phyloP scores from a whole-genome alignment of 2,329 filamentous ascomycete species.

The Phialophora verrucosa region DNA sequence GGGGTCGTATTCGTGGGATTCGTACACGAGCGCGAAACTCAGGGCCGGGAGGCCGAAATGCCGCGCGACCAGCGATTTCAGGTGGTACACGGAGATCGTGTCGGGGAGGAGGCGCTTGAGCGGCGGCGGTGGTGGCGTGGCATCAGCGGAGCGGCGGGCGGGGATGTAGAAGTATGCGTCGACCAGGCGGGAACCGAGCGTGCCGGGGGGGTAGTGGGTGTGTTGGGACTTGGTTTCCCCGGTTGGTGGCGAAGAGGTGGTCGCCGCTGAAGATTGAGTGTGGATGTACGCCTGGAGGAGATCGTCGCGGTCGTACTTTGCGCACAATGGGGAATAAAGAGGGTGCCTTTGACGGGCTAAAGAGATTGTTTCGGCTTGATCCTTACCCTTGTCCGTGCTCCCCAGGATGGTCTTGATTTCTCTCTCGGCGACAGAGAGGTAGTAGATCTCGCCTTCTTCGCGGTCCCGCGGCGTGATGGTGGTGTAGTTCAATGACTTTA shows the following conservation, averaged over 20 bases:
- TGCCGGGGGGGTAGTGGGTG: slow-evolving; percentile 69
- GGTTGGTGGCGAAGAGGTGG: slow-evolving; percentile 42
- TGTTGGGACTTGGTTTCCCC: slow-evolving; percentile 26
- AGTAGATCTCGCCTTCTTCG: slow-evolving; percentile 89
- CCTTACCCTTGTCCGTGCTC: slow-evolving; percentile 41
- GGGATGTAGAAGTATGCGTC: slow-evolving; percentile 63
- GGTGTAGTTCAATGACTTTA: slow-evolving; percentile 56
- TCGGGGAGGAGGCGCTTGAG: slow-evolving; percentile 64
- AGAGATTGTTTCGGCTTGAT: background rate
- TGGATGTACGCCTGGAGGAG: slow-evolving; percentile 26
- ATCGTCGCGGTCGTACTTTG: slow-evolving; percentile 67
- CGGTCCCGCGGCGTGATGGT: slow-evolving; percentile 74
- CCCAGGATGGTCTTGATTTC: slow-evolving; percentile 68
- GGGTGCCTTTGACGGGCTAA: slow-evolving; percentile 59
- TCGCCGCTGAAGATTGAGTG: slow-evolving; percentile 58
- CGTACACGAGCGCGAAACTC: slow-evolving; percentile 74
- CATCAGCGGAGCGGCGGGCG: slow-evolving; percentile 22
- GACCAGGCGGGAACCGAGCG: slow-evolving; percentile 78
- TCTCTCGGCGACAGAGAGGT: slow-evolving; percentile 80
- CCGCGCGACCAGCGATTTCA: slow-evolving; percentile 77
- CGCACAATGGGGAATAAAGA: slow-evolving; percentile 75
- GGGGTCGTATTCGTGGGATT: slow-evolving; percentile 89
- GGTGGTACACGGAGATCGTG: slow-evolving; percentile 77
- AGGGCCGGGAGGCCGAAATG: slow-evolving; percentile 71
- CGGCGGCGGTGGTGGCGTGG: slow-evolving; percentile 2